Evolutionary conservation across 164 flowering plant species (phyloP).

Genomic region (Umbellularia californica): DNA sequence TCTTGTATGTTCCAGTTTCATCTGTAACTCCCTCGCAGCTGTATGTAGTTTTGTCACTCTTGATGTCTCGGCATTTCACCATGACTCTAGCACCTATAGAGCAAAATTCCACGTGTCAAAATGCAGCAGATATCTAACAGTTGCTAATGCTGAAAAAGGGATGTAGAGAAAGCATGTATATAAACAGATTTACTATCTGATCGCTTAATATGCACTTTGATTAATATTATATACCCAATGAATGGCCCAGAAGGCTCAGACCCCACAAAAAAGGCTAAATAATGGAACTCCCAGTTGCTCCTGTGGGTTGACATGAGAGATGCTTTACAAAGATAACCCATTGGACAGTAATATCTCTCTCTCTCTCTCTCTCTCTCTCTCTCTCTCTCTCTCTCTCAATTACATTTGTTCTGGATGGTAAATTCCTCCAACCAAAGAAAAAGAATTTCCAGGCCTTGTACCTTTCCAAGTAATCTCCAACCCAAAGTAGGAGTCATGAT

Average conservation of each 20-base stretch:
- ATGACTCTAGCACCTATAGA: slow-evolving; percentile 54
- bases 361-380: too few species aligned
- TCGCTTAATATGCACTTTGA: not conserved
- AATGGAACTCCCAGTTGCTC: not conserved
- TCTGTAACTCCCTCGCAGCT: slow-evolving; percentile 45
- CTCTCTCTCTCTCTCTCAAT: too few species aligned
- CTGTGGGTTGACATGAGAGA: too few species aligned
- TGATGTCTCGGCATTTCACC: slow-evolving; percentile 53
- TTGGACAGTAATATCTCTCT: too few species aligned
- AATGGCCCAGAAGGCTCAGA: not conserved
- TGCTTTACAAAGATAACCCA: too few species aligned
- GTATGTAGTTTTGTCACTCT: slow-evolving; percentile 24
- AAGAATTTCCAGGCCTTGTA: too few species aligned
- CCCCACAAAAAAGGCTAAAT: not conserved
- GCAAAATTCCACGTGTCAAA: too few species aligned
- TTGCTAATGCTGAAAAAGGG: not conserved
- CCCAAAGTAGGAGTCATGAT: too few species aligned
- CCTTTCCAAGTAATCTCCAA: too few species aligned
- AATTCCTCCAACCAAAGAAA: too few species aligned
- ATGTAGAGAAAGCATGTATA: not conserved
- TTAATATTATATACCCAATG: not conserved
- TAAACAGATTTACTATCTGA: not conserved
- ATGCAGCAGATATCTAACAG: not conserved
- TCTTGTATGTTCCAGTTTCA: slow-evolving; percentile 42
- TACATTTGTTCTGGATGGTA: too few species aligned